Conservation (phyloP, 192 early-diverging fungal species). For the Dispira simplex region DNA sequence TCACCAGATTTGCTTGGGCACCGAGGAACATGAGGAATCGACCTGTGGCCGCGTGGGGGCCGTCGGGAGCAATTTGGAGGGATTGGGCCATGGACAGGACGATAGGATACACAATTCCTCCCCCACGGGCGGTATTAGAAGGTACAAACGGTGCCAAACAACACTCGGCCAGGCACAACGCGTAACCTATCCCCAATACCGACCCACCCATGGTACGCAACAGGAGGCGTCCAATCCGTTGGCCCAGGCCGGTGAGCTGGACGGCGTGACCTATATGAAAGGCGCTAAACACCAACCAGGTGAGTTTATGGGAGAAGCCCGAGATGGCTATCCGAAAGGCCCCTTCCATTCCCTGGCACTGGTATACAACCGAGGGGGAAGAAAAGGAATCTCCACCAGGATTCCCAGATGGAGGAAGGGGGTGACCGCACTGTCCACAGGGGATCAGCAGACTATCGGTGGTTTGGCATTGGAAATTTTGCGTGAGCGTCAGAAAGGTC, state of each 20-base stretch:
- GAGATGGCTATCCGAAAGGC: conserved; percentile 40
- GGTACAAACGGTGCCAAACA: conserved; percentile 53
- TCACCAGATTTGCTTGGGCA: conserved; percentile 49
- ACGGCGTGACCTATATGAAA: conserved; percentile 54
- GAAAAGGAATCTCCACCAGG: too few species aligned
- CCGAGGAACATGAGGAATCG: conserved; percentile 45
- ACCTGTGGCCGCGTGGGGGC: conserved; percentile 21
- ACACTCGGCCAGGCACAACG: conserved; percentile 36
- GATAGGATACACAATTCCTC: conserved; percentile 62
- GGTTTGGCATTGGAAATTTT: conserved; percentile 41
- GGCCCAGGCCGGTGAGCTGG: conserved; percentile 43
- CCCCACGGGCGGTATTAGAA: conserved; percentile 58
- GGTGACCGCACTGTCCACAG: conserved; percentile 28
- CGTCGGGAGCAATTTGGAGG: conserved; percentile 28
- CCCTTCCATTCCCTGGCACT: conserved; percentile 37
- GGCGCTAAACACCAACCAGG: conserved; percentile 49
- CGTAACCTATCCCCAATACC: conserved; percentile 38
- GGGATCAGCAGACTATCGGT: conserved; percentile 27
- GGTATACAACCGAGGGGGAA: conserved; percentile 20
- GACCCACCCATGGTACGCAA: conserved; percentile 32
- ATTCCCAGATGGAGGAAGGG: neutral
- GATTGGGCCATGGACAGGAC: conserved; percentile 43
- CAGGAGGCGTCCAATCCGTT: conserved; percentile 39
- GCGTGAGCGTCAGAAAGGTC: conserved; percentile 34
- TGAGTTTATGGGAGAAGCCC: conserved; percentile 44